Evolutionary conservation across 2,329 filamentous ascomycete genomes (phyloP), one percentile per base, ranked within the genome.

Genomic region (Fusarium verrucosum): DNA sequence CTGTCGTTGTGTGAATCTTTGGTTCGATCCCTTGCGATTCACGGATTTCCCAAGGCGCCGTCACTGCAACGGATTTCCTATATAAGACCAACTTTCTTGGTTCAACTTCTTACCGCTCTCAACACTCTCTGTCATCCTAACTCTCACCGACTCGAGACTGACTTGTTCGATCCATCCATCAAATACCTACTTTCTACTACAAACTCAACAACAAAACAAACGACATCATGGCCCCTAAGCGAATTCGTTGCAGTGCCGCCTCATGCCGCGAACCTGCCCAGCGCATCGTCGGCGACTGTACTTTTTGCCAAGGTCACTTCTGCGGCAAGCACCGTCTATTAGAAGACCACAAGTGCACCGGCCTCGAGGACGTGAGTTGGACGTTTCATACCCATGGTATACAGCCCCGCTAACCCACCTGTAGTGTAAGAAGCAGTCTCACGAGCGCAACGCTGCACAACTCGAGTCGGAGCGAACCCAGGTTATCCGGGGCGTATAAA

Each of bases 241-340:
- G 91, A 84, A 88, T 90, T 70, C 89, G 91, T 72, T 98, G 95
- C 84, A 90, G 85, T 67, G 93, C 92, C 82, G 94, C 94, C 80
- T 89, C 93, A 70, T 98, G 95, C 87, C 92, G 88, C 76, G 89
- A 92, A 71, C 86, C 87, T 26, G 94, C 93, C 16, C 94, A 97
- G 79, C 90, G 92, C 68, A 97, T 99, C 73, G 92, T 97, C 58
- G 95, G 95, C 51, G 94, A 98, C 82, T 99, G 95, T 80, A 90
- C 89, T 62, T 98, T 98, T 83, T 99, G 95, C 82, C 84, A 90
- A 53, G 93, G 94, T 41, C 92, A 96, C 77, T 98, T 92, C 83
- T 99, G 95, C 80, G 92, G 92, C 72, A 96, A 93, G 82, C 95
- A 99, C 80, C 87, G 95, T 54, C 86, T 98, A 80, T 80, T 98